Evolutionary conservation across 805 yeast species (phyloP).

Genomic region (Yarrowia sp.): DNA sequence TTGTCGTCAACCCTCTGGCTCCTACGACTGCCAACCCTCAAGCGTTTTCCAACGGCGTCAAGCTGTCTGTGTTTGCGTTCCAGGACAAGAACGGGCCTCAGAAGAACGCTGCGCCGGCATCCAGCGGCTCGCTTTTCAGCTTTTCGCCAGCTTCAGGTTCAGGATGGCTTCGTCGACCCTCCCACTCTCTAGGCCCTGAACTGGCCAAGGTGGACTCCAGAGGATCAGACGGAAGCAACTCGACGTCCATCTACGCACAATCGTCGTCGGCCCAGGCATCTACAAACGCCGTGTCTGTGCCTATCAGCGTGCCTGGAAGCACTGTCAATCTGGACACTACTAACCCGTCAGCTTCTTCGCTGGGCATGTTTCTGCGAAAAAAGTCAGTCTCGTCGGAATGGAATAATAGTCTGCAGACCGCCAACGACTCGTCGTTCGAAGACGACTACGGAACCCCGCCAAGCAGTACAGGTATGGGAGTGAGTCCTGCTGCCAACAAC

Average conservation of each 20-base stretch:
- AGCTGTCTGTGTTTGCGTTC: conserved; percentile 17
- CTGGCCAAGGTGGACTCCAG: conserved; percentile 10
- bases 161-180: conserved; percentile 3
- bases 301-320: conserved; percentile 12
- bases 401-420: not conserved
- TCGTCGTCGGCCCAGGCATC: conserved; percentile 1
- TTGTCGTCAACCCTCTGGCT: conserved; percentile 40
- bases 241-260: conserved; percentile 1
- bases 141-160: conserved; percentile 11
- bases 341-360: not conserved
- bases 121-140: not conserved
- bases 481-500: not conserved
- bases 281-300: conserved; percentile 5
- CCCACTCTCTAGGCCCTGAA: conserved; percentile 1
- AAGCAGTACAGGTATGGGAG: not conserved
- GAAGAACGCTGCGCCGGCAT: not conserved
- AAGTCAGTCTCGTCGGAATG: conserved; percentile 5
- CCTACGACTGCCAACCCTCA: conserved; percentile 38
- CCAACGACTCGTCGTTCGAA: conserved; percentile 1
- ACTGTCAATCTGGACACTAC: not conserved
- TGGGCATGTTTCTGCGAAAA: conserved; percentile 14
- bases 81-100: not conserved
- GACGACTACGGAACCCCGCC: conserved; percentile 19
- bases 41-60: conserved; percentile 33
- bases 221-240: not conserved